phyloP scores from a whole-genome alignment of 768 basidiomycete genomes.

The Coprinellus aureogranulatus region DNA sequence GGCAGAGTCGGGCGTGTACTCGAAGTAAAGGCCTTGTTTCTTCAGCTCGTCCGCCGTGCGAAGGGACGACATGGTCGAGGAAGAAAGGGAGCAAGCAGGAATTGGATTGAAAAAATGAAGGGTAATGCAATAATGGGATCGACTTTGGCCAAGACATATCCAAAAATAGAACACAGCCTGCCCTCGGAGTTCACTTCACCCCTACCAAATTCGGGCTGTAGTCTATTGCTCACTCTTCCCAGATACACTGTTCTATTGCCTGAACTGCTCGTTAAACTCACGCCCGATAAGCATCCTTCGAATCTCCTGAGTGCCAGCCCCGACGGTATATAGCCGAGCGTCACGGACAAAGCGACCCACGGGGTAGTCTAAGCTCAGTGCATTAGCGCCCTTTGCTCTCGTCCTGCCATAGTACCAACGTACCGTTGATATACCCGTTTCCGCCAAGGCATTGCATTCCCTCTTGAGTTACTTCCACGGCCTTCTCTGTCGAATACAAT shows the following conservation, averaged over 20 bases:
- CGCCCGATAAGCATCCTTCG: conserved; percentile 91
- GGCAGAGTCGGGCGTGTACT: neutral
- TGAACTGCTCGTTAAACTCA: conserved; percentile 78
- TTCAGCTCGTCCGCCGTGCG: neutral
- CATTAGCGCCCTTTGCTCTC: conserved; percentile 5
- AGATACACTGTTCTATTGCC: conserved; percentile 18
- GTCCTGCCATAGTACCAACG: conserved; percentile 4
- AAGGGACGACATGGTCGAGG: neutral
- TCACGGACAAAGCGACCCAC: conserved; percentile 86
- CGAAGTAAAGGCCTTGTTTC: conserved; percentile 6
- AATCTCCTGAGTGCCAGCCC: conserved; percentile 97
- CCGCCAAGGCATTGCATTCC: conserved; percentile 93
- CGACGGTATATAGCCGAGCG: conserved; percentile 85
- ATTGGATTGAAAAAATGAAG: neutral
- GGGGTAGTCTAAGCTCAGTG: conserved; percentile 76
- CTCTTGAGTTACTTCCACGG: conserved; percentile 87
- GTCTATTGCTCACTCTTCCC: neutral
- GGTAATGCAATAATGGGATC: neutral
- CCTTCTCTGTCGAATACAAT: conserved; percentile 87
- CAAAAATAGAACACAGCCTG: neutral
- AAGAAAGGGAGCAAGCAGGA: neutral
- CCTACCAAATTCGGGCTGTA: neutral
- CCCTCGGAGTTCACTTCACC: neutral
- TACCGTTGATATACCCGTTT: conserved; percentile 94
- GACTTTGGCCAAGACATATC: conserved; percentile 3